Percentiles rank a stretch among this genome's conserved stretches.
Conservation (phyloP, 352 stramenopile species). For the Globisporangium cylindrosporum region DNA sequence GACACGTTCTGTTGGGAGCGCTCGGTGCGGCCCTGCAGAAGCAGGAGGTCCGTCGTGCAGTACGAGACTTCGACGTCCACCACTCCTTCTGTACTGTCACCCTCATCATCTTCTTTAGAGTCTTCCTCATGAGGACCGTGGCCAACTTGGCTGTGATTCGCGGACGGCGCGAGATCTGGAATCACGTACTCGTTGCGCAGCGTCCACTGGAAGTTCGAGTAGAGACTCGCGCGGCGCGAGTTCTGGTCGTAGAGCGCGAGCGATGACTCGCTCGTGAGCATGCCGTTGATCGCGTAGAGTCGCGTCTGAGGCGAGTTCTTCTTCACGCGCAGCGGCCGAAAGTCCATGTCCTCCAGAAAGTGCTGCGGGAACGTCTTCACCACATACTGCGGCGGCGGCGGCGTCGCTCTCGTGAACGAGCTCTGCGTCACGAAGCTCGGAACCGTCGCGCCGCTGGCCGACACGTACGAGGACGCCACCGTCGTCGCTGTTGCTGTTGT, state of each 20-base stretch:
- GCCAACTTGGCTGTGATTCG: background rate
- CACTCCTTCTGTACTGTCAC: slow-evolving; percentile 20
- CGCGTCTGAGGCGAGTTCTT: slow-evolving; percentile 61
- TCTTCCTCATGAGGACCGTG: background rate
- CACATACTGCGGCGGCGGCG: slow-evolving; percentile 35
- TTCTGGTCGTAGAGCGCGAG: slow-evolving; percentile 67
- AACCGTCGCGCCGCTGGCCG: slow-evolving; percentile 11
- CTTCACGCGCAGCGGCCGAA: slow-evolving; percentile 82
- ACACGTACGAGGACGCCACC: slow-evolving; percentile 16
- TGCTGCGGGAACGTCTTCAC: slow-evolving; percentile 85
- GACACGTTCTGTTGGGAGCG: slow-evolving; percentile 43
- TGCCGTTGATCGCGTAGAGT: slow-evolving; percentile 73
- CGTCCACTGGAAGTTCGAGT: slow-evolving; percentile 80
- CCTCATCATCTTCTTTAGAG: background rate
- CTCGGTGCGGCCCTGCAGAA: slow-evolving; percentile 59
- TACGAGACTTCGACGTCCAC: slow-evolving; percentile 67
- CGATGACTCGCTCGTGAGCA: slow-evolving; percentile 66
- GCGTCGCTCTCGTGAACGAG: background rate
- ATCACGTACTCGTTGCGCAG: slow-evolving; percentile 68
- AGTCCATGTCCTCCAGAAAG: slow-evolving; percentile 83
- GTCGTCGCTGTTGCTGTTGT: background rate
- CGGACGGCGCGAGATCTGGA: slow-evolving; percentile 36
- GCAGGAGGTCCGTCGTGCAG: slow-evolving; percentile 78
- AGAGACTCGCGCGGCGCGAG: slow-evolving; percentile 50
- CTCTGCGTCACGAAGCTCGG: slow-evolving; percentile 9